phyloP scores from a whole-genome alignment of 306 rosid genomes.

The Prunus padus region DNA sequence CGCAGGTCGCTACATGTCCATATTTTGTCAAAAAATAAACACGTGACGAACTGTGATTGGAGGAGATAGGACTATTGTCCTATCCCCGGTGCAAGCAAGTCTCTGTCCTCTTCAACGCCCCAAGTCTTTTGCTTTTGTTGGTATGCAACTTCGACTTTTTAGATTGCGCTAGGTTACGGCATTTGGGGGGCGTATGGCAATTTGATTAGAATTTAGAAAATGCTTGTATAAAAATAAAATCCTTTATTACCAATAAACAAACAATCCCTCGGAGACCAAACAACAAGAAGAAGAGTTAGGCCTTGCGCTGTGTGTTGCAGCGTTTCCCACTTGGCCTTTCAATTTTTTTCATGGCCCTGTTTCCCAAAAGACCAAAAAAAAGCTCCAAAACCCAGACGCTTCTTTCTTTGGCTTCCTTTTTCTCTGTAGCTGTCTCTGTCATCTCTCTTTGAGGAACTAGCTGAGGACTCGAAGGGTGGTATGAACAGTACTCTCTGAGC shows the following conservation, averaged over 20 bases:
- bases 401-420: neutral
- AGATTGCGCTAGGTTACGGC: constrained; percentile 16
- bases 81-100: too few species aligned
- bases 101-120: constrained; percentile 1
- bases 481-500: constrained; percentile 16
- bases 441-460: neutral
- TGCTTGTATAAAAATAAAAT: neutral
- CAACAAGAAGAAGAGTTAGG: neutral
- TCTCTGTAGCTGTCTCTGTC: neutral
- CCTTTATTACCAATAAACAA: neutral
- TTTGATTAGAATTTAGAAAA: neutral
- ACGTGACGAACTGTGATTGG: too few species aligned
- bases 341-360: constrained; percentile 19
- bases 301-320: neutral
- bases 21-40: too few species aligned
- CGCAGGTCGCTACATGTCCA: too few species aligned
- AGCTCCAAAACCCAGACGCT: constrained; percentile 33
- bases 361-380: constrained; percentile 15
- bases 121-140: constrained; percentile 17
- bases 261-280: neutral
- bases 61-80: too few species aligned
- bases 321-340: constrained; percentile 5
- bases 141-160: constrained; percentile 4
- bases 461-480: neutral
- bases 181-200: constrained; percentile 3